Percentiles rank a stretch among this genome's conserved stretches.
Evolutionary conservation across 169 alveolate genomes (phyloP).

Genomic region (Plasmodium yoelii): DNA sequence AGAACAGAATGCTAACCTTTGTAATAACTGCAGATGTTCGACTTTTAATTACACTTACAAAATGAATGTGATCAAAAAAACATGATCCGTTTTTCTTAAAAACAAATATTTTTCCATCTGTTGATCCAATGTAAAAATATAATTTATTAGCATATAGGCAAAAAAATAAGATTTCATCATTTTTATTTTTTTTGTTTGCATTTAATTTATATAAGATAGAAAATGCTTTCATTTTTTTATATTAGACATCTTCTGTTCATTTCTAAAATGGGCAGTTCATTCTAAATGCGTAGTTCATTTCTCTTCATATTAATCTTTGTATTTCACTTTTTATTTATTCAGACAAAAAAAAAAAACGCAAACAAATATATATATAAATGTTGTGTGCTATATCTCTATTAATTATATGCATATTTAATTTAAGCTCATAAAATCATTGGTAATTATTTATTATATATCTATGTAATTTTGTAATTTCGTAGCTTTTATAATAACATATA

Average conservation of each 20-base stretch:
- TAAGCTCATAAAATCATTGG: no score
- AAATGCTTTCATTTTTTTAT: constrained; percentile 67
- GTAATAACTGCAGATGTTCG: constrained; percentile 20
- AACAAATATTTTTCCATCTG: constrained; percentile 59
- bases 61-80: constrained; percentile 9
- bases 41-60: constrained; percentile 16
- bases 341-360: no score
- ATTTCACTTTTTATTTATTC: no score
- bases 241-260: background rate
- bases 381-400: no score
- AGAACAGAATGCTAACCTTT: constrained; percentile 23
- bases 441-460: no score
- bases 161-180: constrained; percentile 23
- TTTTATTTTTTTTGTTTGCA: constrained; percentile 8
- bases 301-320: no score
- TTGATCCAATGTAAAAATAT: constrained; percentile 48
- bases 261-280: background rate
- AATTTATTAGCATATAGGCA: constrained; percentile 19
- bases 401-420: no score
- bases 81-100: constrained; percentile 26
- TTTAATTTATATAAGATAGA: constrained; percentile 49
- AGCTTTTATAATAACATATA: no score
- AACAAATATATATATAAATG: no score
- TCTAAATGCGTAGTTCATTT: no score
- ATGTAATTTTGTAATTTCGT: no score